Percentiles rank a stretch among this genome's conserved stretches.
phyloP scores from a whole-genome alignment of 1,139 yeast species.

The Hyphopichia burtonii region DNA sequence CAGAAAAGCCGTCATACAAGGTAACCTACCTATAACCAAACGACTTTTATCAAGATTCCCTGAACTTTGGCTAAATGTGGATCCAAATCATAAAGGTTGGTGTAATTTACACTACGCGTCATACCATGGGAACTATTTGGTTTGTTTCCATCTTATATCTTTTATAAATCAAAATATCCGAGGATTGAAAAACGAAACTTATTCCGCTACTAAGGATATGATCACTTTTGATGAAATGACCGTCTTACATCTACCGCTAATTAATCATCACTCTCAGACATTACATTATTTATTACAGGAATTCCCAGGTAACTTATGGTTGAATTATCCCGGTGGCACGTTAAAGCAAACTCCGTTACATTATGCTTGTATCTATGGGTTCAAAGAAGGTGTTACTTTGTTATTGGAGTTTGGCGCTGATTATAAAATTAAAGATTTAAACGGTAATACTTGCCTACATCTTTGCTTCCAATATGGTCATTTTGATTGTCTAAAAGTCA shows the following conservation, averaged over 20 bases:
- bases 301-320: slow-evolving; percentile 67
- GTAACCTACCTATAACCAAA: slow-evolving; percentile 70
- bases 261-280: slow-evolving; percentile 70
- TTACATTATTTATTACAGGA: slow-evolving; percentile 80
- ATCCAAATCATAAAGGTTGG: slow-evolving; percentile 76
- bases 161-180: slow-evolving; percentile 26
- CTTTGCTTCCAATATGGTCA: slow-evolving; percentile 78
- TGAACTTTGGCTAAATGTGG: slow-evolving; percentile 70
- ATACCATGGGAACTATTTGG: slow-evolving; percentile 72
- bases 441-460: slow-evolving; percentile 79
- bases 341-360: slow-evolving; percentile 70
- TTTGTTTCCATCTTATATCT: slow-evolving; percentile 60
- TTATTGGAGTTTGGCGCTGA: slow-evolving; percentile 82
- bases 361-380: slow-evolving; percentile 66
- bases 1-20: slow-evolving; percentile 70
- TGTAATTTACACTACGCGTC: slow-evolving; percentile 86
- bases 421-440: slow-evolving; percentile 54
- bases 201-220: slow-evolving; percentile 24
- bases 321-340: slow-evolving; percentile 48
- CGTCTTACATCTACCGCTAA: slow-evolving; percentile 73
- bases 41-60: slow-evolving; percentile 74
- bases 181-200: slow-evolving; percentile 15
- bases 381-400: slow-evolving; percentile 66
- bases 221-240: slow-evolving; percentile 67
- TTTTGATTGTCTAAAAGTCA: slow-evolving; percentile 57